Percentiles rank a stretch among this genome's conserved stretches.
phyloP scores from a whole-genome alignment of 768 basidiomycete species.

The Leccinum subtestaceum region DNA sequence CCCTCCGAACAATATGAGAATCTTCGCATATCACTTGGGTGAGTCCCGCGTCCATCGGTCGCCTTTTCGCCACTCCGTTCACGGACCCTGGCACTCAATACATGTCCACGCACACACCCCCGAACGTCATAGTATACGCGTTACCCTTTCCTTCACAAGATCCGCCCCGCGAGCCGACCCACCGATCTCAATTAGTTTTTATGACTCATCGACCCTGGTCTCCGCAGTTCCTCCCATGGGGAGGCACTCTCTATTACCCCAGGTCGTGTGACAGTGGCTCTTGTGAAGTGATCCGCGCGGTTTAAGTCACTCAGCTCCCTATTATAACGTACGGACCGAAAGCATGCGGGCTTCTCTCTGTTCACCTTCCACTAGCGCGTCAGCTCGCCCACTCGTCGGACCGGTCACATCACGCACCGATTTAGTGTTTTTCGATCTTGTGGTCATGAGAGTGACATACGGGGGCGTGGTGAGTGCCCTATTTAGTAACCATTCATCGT shows the following conservation, averaged over 20 bases:
- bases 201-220: slow-evolving; percentile 8
- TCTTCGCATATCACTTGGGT: slow-evolving; percentile 11
- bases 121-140: slow-evolving; percentile 17
- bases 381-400: background rate
- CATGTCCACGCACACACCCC: background rate
- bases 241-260: slow-evolving; percentile 29
- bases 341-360: slow-evolving; percentile 4
- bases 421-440: background rate
- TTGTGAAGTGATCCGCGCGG: slow-evolving; percentile 5
- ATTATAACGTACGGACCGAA: slow-evolving; percentile 7
- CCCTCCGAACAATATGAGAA: slow-evolving; percentile 15
- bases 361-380: background rate
- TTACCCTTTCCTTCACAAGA: slow-evolving; percentile 26
- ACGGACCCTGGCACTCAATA: slow-evolving; percentile 6
- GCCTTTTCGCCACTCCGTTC: slow-evolving; percentile 18
- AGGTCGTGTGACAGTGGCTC: slow-evolving; percentile 27
- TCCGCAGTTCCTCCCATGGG: slow-evolving; percentile 25
- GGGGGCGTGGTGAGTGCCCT: background rate
- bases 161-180: slow-evolving; percentile 15
- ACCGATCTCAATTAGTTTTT: slow-evolving; percentile 16
- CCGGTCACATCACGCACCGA: slow-evolving; percentile 11
- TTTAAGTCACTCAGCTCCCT: background rate
- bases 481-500: background rate
- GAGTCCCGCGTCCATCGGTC: slow-evolving; percentile 7
- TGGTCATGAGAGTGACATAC: slow-evolving; percentile 2